A percentile compares a stretch with the other conserved stretches of the same genome.
Conservation (phyloP, 257 asterid genomes). For the Cynanchum wilfordii region DNA sequence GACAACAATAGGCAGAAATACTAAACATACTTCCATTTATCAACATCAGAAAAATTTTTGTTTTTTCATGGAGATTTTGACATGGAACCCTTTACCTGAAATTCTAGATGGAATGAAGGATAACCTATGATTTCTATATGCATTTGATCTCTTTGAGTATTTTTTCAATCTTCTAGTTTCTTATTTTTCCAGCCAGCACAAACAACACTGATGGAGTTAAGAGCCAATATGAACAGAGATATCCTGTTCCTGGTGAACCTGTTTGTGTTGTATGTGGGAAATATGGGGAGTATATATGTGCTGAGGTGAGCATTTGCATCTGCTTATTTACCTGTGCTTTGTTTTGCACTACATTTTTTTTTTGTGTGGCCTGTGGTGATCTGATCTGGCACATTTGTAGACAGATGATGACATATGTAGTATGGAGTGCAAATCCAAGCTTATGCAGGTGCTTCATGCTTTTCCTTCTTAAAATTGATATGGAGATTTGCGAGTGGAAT, state of each 20-base stretch:
- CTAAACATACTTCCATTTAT: not conserved
- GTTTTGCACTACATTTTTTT: slow-evolving; percentile 10
- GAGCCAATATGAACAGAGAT: slow-evolving; percentile 60
- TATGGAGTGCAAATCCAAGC: slow-evolving; percentile 70
- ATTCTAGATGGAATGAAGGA: not conserved
- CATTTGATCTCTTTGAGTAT: not conserved
- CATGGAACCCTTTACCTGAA: not conserved
- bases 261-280: slow-evolving; percentile 71
- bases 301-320: slow-evolving; percentile 48
- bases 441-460: slow-evolving; percentile 49
- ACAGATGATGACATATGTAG: slow-evolving; percentile 87
- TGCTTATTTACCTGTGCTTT: slow-evolving; percentile 5
- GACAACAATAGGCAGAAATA: not conserved
- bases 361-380: slow-evolving; percentile 12
- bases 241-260: slow-evolving; percentile 79
- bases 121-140: not conserved
- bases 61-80: not conserved
- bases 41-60: not conserved
- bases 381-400: slow-evolving; percentile 31
- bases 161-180: slow-evolving; percentile 4
- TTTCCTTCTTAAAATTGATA: slow-evolving; percentile 3
- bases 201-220: slow-evolving; percentile 44
- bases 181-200: slow-evolving; percentile 31
- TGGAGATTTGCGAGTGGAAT: not conserved
- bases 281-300: slow-evolving; percentile 85